A percentile compares a stretch with the other conserved stretches of the same genome.
phyloP scores from a whole-genome alignment of 1,139 yeast genomes.

The Scheffersomyces insectosa region DNA sequence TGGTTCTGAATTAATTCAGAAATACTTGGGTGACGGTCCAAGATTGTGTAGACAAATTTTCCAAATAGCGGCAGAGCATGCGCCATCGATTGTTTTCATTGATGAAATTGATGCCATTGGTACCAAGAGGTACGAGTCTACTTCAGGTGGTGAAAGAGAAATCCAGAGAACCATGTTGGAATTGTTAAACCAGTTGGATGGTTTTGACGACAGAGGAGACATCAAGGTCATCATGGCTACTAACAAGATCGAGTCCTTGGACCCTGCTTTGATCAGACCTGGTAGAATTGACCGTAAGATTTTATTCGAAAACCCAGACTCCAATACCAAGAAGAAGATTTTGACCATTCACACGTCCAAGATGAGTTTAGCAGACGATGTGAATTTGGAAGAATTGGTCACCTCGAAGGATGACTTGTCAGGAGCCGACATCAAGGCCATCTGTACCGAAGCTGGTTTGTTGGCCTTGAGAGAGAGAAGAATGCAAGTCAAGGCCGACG shows the following conservation, averaged over 20 bases:
- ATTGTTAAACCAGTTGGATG: constrained; percentile 92
- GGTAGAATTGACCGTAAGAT: constrained; percentile 99
- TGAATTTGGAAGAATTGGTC: constrained; percentile 85
- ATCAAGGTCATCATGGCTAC: constrained; percentile 99
- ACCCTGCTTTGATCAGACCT: constrained; percentile 97
- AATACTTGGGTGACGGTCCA: constrained; percentile 98
- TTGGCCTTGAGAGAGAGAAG: constrained; percentile 95
- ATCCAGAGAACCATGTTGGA: constrained; percentile 99
- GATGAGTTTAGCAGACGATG: constrained; percentile 89
- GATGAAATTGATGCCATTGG: constrained; percentile 99
- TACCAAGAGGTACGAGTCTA: constrained; percentile 92
- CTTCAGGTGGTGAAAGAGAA: constrained; percentile 97
- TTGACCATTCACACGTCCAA: constrained; percentile 90
- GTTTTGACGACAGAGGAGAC: constrained; percentile 97
- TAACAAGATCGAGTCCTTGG: constrained; percentile 90
- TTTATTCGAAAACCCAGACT: constrained; percentile 93
- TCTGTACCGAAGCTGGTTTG: constrained; percentile 97
- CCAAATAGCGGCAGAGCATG: constrained; percentile 95
- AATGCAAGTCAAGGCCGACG: constrained; percentile 96
- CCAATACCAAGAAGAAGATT: constrained; percentile 90
- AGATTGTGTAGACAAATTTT: constrained; percentile 91
- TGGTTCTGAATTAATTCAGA: constrained; percentile 95
- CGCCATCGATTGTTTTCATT: constrained; percentile 96
- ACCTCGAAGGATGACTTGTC: constrained; percentile 92
- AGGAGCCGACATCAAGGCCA: constrained; percentile 98